phyloP scores from a whole-genome alignment of 164 flowering plant species.

The Sedum album region DNA sequence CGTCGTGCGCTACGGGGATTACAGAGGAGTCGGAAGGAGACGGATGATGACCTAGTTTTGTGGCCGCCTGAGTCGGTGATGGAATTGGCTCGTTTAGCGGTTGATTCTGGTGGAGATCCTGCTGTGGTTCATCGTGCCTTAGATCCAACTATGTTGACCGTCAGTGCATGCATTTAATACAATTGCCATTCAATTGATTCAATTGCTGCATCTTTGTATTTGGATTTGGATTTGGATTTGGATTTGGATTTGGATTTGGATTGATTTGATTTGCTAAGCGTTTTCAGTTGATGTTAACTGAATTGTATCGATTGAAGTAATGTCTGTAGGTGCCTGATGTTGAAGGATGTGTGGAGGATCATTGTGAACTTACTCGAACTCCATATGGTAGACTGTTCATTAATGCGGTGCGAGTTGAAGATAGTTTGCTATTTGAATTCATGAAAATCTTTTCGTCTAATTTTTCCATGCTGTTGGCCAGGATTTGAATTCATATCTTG shows the following conservation, averaged over 20 bases:
- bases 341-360: slow-evolving; percentile 47
- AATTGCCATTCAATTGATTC: too few species aligned
- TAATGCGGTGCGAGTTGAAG: slow-evolving; percentile 39
- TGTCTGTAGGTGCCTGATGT: slow-evolving; percentile 72
- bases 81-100: slow-evolving; percentile 78
- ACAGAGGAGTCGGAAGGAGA: slow-evolving; percentile 1
- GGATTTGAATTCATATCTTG: slow-evolving; percentile 75
- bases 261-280: neutral
- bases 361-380: slow-evolving; percentile 86
- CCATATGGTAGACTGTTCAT: slow-evolving; percentile 83
- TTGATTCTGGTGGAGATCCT: slow-evolving; percentile 85
- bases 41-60: slow-evolving; percentile 51
- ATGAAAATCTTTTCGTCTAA: neutral
- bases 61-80: slow-evolving; percentile 76
- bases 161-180: slow-evolving; percentile 24
- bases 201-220: too few species aligned
- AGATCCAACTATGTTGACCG: slow-evolving; percentile 60
- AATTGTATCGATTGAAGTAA: slow-evolving; percentile 10
- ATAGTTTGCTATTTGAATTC: neutral
- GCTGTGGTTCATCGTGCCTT: slow-evolving; percentile 53
- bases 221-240: too few species aligned
- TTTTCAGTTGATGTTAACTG: neutral
- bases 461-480: slow-evolving; percentile 19
- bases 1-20: slow-evolving; percentile 12
- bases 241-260: too few species aligned